These are phyloP conservation scores for Clarireedia homoeocarpa DNA, from an alignment of 2,329 filamentous ascomycete species.

Conservation along the genomic window DNA sequence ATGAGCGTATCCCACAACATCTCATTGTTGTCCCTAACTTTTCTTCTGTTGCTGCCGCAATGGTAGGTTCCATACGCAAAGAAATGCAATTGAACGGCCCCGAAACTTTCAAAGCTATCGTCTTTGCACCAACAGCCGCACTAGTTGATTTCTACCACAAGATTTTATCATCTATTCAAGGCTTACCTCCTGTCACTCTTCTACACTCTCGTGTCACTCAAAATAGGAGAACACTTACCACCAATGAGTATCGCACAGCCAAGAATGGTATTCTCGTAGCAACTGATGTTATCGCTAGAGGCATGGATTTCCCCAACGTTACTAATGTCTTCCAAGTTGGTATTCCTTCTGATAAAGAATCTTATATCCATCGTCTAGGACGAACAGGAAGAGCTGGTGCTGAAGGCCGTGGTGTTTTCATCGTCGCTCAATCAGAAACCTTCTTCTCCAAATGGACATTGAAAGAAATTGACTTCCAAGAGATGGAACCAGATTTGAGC, in stretches of 20 bases:
- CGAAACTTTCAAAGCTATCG: slow-evolving; percentile 79
- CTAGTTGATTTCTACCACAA: slow-evolving; percentile 58
- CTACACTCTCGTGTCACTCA: slow-evolving; percentile 81
- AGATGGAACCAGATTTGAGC: slow-evolving; percentile 39
- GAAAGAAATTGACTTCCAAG: slow-evolving; percentile 45
- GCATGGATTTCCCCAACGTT: slow-evolving; percentile 76
- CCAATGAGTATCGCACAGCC: slow-evolving; percentile 63
- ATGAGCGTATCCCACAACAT: slow-evolving; percentile 76
- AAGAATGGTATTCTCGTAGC: slow-evolving; percentile 61
- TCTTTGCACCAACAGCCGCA: slow-evolving; percentile 79
- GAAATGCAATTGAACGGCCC: slow-evolving; percentile 41
- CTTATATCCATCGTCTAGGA: slow-evolving; percentile 70
- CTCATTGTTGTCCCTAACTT: slow-evolving; percentile 59
- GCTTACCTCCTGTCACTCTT: slow-evolving; percentile 24
- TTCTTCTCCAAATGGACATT: slow-evolving; percentile 44
- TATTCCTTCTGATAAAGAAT: slow-evolving; percentile 54
- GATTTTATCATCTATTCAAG: slow-evolving; percentile 38
- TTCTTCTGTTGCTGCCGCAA: slow-evolving; percentile 66
- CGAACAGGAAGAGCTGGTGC: slow-evolving; percentile 71
- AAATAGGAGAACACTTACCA: slow-evolving; percentile 55
- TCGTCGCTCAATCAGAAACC: slow-evolving; percentile 49
- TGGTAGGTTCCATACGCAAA: slow-evolving; percentile 67
- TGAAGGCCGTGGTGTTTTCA: slow-evolving; percentile 61
- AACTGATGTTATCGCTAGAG: slow-evolving; percentile 72
- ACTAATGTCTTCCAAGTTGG: slow-evolving; percentile 74